A percentile compares a stretch with the other conserved stretches of the same genome.
Evolutionary conservation across 495 filamentous ascomycete genomes (phyloP).

Genomic region (Cairneyella variabilis): DNA sequence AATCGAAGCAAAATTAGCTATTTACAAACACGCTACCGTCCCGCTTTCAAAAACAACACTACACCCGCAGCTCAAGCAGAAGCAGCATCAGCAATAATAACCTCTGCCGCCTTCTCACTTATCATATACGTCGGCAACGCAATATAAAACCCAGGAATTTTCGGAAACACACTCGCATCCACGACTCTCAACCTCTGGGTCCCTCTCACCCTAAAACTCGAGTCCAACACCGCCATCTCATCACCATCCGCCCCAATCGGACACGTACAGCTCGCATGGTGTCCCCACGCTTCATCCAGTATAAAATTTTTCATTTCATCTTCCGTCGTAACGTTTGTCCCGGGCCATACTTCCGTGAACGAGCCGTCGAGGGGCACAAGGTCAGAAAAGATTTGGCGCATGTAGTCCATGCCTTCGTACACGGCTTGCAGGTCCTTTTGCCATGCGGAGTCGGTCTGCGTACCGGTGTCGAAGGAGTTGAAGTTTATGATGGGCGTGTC

Average conservation of each 20-base stretch:
- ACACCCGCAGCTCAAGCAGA: too few species aligned
- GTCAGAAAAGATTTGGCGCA: constrained; percentile 35
- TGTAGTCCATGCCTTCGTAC: constrained; percentile 42
- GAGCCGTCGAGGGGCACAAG: constrained; percentile 28
- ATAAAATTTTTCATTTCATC: constrained; percentile 44
- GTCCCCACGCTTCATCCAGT: constrained; percentile 52
- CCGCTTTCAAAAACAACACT: too few species aligned
- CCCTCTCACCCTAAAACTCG: constrained; percentile 52
- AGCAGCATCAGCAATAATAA: constrained; percentile 33
- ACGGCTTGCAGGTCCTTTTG: constrained; percentile 43
- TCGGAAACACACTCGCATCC: constrained; percentile 56
- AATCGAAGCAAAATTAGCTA: too few species aligned
- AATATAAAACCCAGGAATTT: constrained; percentile 54
- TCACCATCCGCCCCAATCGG: constrained; percentile 54
- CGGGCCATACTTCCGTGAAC: constrained; percentile 48
- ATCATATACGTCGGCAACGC: constrained; percentile 52
- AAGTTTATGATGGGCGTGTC: constrained; percentile 52
- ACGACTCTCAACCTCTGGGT: constrained; percentile 57
- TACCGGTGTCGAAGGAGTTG: constrained; percentile 38
- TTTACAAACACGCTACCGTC: too few species aligned
- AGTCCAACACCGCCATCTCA: constrained; percentile 54
- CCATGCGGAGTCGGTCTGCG: constrained; percentile 13
- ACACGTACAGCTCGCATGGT: constrained; percentile 56
- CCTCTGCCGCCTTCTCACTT: constrained; percentile 58
- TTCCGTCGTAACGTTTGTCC: constrained; percentile 33